Evolutionary conservation across 2,329 filamentous ascomycete species (phyloP), one percentile per base, ranked within the genome.

Genomic region (Pyricularia sp.): DNA sequence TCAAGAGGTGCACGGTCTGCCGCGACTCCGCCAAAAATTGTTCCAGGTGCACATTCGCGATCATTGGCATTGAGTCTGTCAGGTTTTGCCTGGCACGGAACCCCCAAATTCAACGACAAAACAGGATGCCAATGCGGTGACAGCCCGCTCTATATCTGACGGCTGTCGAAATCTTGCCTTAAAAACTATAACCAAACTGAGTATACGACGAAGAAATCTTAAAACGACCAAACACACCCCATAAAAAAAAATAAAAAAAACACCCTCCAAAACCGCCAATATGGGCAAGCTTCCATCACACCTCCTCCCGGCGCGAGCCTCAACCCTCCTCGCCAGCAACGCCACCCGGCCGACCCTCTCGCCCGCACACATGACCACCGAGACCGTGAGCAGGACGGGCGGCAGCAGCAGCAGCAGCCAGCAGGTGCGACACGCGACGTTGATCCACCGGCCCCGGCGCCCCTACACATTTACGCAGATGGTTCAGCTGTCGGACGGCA

Each of bases 391-490:
- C 61, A 66, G 67, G 67, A 69, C 68, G 35, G 66, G 71, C 60
- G 62, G 65, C 67, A 67, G 69, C 89, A 28, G 68, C 68, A 10
- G 69, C 68, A 13, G 66, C 1, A 28, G n/a, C 16, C 35, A 35
- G 55, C 63, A 93, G 78, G 81, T 86, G 73, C 88, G 92, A 67
- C 86, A 91, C 74, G 94, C 94, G 64, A 92, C 90, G 28, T 89
- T 96, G 68, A 85, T 97, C 73, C 84, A 84, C 67, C 91, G 94
- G 19, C 92, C 92, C n/a, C 89, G 92, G 73, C 86, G 93, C 6
- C 93, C 94, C 57, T 97, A 97, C 82, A 91, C 88, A 70, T 97
- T 97, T 82, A 97, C 93, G n/a, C 94, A 99, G 78, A 84, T 99
- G 67, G 82, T 99, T 70, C 93, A 92, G 64, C 88, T 97, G 68